Conservation (phyloP, 139 green algal genomes). For the Chlorella sp. region DNA sequence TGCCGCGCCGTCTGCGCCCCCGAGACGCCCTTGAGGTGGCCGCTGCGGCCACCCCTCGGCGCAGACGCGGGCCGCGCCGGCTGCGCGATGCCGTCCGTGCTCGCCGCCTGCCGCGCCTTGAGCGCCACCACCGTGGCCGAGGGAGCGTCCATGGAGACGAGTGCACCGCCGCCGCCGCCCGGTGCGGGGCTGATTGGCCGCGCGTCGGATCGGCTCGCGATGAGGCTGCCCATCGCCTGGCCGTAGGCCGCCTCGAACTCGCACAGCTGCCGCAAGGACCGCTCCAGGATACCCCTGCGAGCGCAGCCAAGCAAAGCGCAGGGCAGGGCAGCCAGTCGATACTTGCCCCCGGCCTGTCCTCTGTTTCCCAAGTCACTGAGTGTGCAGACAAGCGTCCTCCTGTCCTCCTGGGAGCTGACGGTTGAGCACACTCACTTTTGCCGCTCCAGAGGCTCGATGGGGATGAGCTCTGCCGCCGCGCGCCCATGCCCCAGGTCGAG, state of each 20-base stretch:
- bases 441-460: constrained; percentile 20
- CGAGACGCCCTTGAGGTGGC: no score
- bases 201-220: neutral
- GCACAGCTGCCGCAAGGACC: neutral
- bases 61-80: no score
- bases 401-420: no score
- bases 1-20: no score
- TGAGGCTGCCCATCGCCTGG: neutral
- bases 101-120: constrained; percentile 3
- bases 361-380: no score
- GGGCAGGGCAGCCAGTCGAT: no score
- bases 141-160: neutral
- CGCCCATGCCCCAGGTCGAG: constrained; percentile 28
- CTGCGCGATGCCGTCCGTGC: no score
- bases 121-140: neutral
- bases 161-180: neutral
- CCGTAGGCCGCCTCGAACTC: constrained; percentile 2
- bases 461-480: constrained; percentile 20
- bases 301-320: neutral
- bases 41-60: no score
- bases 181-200: neutral
- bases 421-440: no score
- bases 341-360: no score
- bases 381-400: no score
- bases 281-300: neutral